Percentiles rank a stretch among this genome's conserved stretches.
Conservation (phyloP, 73 alveolate genomes). For the Paramecium bursaria region DNA sequence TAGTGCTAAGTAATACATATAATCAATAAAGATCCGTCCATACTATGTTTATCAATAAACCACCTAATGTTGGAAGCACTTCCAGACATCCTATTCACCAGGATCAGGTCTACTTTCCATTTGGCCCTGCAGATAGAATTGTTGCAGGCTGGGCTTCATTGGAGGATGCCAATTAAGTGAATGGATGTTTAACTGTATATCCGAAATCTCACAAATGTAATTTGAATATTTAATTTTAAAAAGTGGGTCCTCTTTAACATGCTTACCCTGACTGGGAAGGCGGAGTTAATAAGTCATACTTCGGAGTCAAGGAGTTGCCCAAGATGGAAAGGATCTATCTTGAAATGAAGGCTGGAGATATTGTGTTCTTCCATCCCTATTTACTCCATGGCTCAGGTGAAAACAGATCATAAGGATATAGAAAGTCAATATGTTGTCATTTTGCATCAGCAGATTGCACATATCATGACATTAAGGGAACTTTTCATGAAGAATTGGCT, state of each 20-base stretch:
- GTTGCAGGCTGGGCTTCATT: constrained; percentile 72
- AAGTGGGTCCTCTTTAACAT: constrained; percentile 57
- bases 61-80: constrained; percentile 66
- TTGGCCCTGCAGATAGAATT: constrained; percentile 74
- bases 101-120: constrained; percentile 70
- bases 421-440: constrained; percentile 69
- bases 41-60: constrained; percentile 71
- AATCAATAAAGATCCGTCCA: constrained; percentile 71
- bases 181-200: constrained; percentile 65
- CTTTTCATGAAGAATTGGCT: constrained; percentile 63
- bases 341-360: constrained; percentile 72
- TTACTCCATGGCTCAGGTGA: constrained; percentile 69
- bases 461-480: constrained; percentile 33
- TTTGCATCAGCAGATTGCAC: constrained; percentile 67
- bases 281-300: constrained; percentile 74
- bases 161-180: constrained; percentile 65
- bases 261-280: constrained; percentile 72
- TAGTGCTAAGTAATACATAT: too few relatives aligned
- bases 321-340: constrained; percentile 33
- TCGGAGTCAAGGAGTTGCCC: constrained; percentile 68
- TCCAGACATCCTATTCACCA: constrained; percentile 72
- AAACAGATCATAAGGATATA: constrained; percentile 49
- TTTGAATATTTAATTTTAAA: background rate
- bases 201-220: constrained; percentile 71
- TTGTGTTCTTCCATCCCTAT: constrained; percentile 72